Evolutionary conservation across 2,329 filamentous ascomycete species (phyloP).

Genomic region (Westerdykella ornata): DNA sequence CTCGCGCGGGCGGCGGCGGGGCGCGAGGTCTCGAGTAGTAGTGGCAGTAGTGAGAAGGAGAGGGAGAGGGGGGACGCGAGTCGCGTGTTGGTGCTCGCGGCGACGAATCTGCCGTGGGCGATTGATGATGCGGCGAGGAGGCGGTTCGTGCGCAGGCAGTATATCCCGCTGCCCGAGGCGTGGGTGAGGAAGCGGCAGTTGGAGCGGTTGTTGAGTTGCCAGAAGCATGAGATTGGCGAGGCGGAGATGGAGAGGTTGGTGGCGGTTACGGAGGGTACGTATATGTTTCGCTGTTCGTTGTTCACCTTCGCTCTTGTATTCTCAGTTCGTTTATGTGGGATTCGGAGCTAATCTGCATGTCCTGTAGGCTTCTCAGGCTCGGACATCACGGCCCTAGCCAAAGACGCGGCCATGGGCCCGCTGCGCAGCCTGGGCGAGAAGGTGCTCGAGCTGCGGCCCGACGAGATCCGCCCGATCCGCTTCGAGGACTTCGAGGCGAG

Average conservation of each 20-base stretch:
- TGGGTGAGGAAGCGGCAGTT: slow-evolving; percentile 75
- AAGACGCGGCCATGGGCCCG: slow-evolving; percentile 97
- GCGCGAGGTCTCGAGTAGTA: slow-evolving; percentile 52
- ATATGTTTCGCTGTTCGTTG: neutral
- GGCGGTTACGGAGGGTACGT: slow-evolving; percentile 72
- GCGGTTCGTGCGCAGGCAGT: slow-evolving; percentile 86
- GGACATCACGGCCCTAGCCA: slow-evolving; percentile 92
- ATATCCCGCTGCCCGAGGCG: slow-evolving; percentile 86
- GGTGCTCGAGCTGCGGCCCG: slow-evolving; percentile 83
- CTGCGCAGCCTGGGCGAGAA: slow-evolving; percentile 84
- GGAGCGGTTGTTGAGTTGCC: slow-evolving; percentile 70
- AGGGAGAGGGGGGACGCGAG: slow-evolving; percentile 73
- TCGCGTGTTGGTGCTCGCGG: slow-evolving; percentile 84
- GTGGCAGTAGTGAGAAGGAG: slow-evolving; percentile 56
- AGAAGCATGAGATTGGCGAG: slow-evolving; percentile 72
- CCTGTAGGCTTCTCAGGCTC: slow-evolving; percentile 85
- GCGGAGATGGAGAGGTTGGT: slow-evolving; percentile 69
- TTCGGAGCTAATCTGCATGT: neutral
- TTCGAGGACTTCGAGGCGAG: slow-evolving; percentile 79
- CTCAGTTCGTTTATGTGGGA: neutral
- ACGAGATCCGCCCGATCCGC: slow-evolving; percentile 82
- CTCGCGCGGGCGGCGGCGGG: slow-evolving; percentile 87
- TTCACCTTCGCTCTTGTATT: neutral
- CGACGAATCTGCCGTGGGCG: slow-evolving; percentile 94
- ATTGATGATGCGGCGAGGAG: slow-evolving; percentile 92